Conservation (phyloP, 2,329 filamentous ascomycete genomes). For the Talaromyces verruculosus region DNA sequence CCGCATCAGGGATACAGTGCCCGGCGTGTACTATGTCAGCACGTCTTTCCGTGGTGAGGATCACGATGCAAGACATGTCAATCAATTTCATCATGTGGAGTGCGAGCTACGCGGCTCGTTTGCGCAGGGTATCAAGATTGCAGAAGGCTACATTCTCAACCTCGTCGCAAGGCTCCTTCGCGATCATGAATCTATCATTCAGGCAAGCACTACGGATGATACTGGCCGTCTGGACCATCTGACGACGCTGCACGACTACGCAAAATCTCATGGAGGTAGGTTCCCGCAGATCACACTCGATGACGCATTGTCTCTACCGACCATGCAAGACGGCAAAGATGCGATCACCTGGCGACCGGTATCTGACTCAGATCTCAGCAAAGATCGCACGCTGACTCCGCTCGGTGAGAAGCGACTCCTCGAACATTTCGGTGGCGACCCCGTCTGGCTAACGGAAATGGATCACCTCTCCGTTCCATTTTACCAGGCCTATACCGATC, state of each 20-base stretch:
- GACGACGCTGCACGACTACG: not conserved
- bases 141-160: slow-evolving; percentile 3
- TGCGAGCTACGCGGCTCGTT: slow-evolving; percentile 3
- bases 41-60: slow-evolving; percentile 8
- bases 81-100: slow-evolving; percentile 11
- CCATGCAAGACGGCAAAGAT: not conserved
- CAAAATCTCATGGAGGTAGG: not conserved
- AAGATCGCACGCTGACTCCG: not conserved
- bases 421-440: not conserved
- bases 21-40: not conserved
- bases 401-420: not conserved
- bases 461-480: not conserved
- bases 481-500: not conserved
- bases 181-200: not conserved
- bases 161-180: not conserved
- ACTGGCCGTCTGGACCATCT: not conserved
- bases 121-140: slow-evolving; percentile 4
- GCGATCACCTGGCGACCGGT: not conserved
- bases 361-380: not conserved
- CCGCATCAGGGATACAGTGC: not conserved
- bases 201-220: not conserved
- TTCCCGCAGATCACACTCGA: not conserved
- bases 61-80: slow-evolving; percentile 6
- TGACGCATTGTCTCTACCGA: not conserved
- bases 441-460: not conserved